Conservation (phyloP, 352 stramenopile genomes). For the Globisporangium perplexum region DNA sequence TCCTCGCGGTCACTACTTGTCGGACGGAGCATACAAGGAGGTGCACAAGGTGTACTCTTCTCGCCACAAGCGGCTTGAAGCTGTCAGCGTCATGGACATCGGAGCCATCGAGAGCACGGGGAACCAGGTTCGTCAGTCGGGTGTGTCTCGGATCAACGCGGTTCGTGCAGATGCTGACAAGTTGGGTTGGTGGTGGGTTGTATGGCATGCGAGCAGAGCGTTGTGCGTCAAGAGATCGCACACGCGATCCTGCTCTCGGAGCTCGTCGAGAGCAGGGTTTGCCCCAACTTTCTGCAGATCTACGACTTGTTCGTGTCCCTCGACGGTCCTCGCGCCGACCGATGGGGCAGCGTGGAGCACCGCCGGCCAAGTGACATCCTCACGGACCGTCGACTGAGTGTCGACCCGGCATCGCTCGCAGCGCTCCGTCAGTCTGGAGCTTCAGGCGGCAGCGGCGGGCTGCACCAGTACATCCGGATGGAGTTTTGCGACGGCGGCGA, state of each 20-base stretch:
- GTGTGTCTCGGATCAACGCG: too few species aligned
- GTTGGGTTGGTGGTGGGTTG: not conserved
- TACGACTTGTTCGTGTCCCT: slow-evolving; percentile 89
- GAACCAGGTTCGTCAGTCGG: slow-evolving; percentile 85
- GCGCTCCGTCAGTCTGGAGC: slow-evolving; percentile 1
- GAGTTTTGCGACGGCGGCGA: slow-evolving; percentile 96
- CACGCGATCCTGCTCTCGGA: slow-evolving; percentile 91
- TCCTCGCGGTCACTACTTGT: slow-evolving; percentile 70
- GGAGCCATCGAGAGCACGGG: slow-evolving; percentile 76
- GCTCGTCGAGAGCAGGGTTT: slow-evolving; percentile 80
- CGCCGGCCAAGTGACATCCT: slow-evolving; percentile 69
- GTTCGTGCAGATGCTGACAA: not conserved
- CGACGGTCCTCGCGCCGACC: slow-evolving; percentile 39
- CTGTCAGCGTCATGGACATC: slow-evolving; percentile 92
- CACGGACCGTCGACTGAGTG: slow-evolving; percentile 18
- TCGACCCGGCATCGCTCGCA: slow-evolving; percentile 9
- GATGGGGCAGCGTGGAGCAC: slow-evolving; percentile 51
- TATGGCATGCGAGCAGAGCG: slow-evolving; percentile 25
- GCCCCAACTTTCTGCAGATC: slow-evolving; percentile 93
- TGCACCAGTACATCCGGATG: slow-evolving; percentile 98
- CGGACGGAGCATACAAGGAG: slow-evolving; percentile 84
- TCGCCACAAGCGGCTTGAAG: slow-evolving; percentile 53
- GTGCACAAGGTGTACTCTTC: slow-evolving; percentile 84
- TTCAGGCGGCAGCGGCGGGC: slow-evolving; percentile 5
- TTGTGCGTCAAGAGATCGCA: slow-evolving; percentile 92